Conservation (phyloP, 2,329 filamentous ascomycete genomes). For the Ophidiomyces ophidiicola region DNA sequence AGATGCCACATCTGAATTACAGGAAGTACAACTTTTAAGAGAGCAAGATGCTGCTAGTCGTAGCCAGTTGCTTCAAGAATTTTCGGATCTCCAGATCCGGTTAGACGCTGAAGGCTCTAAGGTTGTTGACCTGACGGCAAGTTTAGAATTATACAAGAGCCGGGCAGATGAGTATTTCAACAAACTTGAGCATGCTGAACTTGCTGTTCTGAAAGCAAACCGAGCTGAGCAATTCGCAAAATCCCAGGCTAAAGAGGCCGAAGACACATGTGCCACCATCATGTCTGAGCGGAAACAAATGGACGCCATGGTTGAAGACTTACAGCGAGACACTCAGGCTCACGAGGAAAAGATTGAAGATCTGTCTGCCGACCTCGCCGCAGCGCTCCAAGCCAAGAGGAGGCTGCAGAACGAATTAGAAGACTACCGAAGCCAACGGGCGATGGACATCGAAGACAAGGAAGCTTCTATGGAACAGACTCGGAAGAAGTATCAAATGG, state of each 20-base stretch:
- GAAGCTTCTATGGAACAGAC: slow-evolving; percentile 94
- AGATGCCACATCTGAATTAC: slow-evolving; percentile 69
- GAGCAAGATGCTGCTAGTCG: slow-evolving; percentile 84
- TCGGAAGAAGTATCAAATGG: slow-evolving; percentile 89
- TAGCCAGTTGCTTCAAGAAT: slow-evolving; percentile 79
- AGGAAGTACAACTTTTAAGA: slow-evolving; percentile 62
- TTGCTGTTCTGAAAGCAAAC: slow-evolving; percentile 81
- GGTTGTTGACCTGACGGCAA: slow-evolving; percentile 69
- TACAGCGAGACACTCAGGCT: slow-evolving; percentile 78
- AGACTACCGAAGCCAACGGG: slow-evolving; percentile 88
- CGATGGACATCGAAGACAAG: slow-evolving; percentile 94
- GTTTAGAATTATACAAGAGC: slow-evolving; percentile 77
- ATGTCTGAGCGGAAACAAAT: slow-evolving; percentile 88
- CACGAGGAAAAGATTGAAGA: slow-evolving; percentile 88
- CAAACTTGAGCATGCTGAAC: slow-evolving; percentile 93
- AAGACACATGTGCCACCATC: slow-evolving; percentile 78
- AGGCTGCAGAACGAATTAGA: slow-evolving; percentile 93
- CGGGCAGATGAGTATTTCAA: slow-evolving; percentile 92
- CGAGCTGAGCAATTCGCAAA: slow-evolving; percentile 91
- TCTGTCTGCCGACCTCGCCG: slow-evolving; percentile 75
- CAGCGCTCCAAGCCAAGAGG: slow-evolving; percentile 78
- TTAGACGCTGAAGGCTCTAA: slow-evolving; percentile 81
- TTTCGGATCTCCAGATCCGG: slow-evolving; percentile 83
- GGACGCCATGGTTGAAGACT: slow-evolving; percentile 73
- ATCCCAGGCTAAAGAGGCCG: slow-evolving; percentile 75